These are phyloP conservation scores for Fraxinus ornus DNA, from an alignment of 305 asterid species.

Conservation along the genomic window DNA sequence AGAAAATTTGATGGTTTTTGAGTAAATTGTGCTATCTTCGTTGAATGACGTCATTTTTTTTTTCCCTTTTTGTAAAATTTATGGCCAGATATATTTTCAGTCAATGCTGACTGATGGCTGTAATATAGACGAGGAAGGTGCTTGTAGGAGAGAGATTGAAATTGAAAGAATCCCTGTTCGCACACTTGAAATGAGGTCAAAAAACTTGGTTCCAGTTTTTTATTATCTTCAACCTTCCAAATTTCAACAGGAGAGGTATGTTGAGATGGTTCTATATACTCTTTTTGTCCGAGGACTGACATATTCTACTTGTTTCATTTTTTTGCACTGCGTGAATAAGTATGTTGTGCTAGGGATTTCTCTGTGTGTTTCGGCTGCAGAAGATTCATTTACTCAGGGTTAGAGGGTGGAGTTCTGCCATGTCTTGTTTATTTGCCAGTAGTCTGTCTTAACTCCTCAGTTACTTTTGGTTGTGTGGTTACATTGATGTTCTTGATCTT, in stretches of 20 bases:
- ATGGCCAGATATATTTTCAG: slow-evolving; percentile 45
- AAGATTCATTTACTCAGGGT: background rate
- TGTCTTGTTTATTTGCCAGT: background rate
- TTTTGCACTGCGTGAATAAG: background rate
- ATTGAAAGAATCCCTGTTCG: slow-evolving; percentile 63
- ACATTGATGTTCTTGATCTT: background rate
- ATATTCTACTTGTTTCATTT: background rate
- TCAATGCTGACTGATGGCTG: slow-evolving; percentile 33
- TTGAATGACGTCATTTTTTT: background rate
- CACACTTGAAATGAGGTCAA: slow-evolving; percentile 69
- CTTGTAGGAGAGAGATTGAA: slow-evolving; percentile 68
- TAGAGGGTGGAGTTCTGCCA: background rate
- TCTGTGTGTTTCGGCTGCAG: slow-evolving; percentile 1
- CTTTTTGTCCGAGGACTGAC: background rate
- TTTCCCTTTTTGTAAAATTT: slow-evolving; percentile 6
- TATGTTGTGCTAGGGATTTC: background rate
- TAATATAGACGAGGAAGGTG: slow-evolving; percentile 25
- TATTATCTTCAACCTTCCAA: slow-evolving; percentile 64
- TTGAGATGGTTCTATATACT: background rate
- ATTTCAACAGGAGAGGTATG: slow-evolving; percentile 63
- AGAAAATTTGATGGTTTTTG: slow-evolving; percentile 19
- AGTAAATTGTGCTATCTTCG: background rate
- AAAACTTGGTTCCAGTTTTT: slow-evolving; percentile 72
- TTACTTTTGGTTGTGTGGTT: background rate
- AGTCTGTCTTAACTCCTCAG: background rate